Base-by-base conservation (phyloP, 2,329 filamentous ascomycete genomes). In the Clonostachys rosea region DNA sequence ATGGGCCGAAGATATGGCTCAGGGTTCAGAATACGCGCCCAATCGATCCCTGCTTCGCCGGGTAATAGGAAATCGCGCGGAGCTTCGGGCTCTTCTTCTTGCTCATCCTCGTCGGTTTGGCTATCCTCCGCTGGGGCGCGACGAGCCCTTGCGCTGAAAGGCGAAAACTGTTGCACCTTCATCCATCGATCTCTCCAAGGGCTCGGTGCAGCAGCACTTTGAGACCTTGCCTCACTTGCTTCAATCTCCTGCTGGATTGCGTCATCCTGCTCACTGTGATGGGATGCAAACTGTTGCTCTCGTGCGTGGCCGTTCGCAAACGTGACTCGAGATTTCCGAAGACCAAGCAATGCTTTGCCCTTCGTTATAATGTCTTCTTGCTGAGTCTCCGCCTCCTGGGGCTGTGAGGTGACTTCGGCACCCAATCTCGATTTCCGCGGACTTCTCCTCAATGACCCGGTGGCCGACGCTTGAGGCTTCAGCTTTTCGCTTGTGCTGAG, bases 1-100 rank as follows among this genome's bases (percentile, higher is more conserved):
- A 30, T 10, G 24, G 24, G 24, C 24, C 24, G 24, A 2, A 65
- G 6, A 33, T 67, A 67, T 6, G 61, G 65, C 47, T 56, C 52
- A 1, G 64, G 65, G 30, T 65, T 57, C 5, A 65, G 43, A 4
- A 66, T 49, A 16, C 54, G 54, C 51, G 55, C 54, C 53, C 59
- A 60, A 34, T 58, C 48, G 17, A 47, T 44, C 12, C 48, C 50
- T 5, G 42, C 50, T 5, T 13, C 11, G 34, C 18, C 10, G 11
- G 40, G 24, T 30, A 30, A 30, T 30, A 30, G 8, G 24, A 30
- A 30, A 3, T 30, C 24, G 24, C 24, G 24, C 6, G 24, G 9
- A 30, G 24, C 24, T 14, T 46, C 39, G 11, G 9, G 12, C 14
- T 47, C 46, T 5, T 47, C 50, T 7, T 52, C 47, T 10, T 46